A percentile compares a stretch with the other conserved stretches of the same genome.
phyloP scores from a whole-genome alignment of 139 green algal species.

The Coelastrella sp. region DNA sequence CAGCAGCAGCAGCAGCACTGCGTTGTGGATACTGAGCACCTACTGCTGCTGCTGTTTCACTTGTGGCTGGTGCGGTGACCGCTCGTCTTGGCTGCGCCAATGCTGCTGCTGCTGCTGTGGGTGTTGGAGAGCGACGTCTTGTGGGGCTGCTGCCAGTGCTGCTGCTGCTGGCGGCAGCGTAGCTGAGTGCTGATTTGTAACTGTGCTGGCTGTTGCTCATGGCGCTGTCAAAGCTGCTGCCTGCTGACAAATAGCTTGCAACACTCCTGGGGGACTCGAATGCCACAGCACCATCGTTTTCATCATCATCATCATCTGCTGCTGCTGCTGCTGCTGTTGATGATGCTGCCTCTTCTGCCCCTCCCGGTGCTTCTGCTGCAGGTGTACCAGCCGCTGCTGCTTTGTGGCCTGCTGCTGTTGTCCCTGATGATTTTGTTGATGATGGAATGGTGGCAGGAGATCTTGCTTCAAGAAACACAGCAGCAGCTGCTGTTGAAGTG shows the following conservation, averaged over 20 bases:
- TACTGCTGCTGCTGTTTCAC: neutral
- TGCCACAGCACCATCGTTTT: neutral
- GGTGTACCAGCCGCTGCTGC: neutral
- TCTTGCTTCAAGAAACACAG: neutral
- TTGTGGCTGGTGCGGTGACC: too few species aligned
- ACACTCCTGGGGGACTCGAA: neutral
- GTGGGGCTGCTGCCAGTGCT: neutral
- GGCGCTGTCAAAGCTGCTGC: neutral
- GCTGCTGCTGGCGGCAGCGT: neutral
- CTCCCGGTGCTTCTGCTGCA: neutral
- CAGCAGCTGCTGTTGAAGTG: neutral
- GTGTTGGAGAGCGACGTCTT: neutral
- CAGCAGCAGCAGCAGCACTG: neutral
- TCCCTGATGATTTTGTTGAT: too few species aligned
- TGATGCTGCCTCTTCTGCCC: neutral
- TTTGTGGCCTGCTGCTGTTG: neutral
- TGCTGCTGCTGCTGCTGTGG: neutral
- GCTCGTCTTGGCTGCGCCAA: neutral
- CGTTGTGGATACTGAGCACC: neutral
- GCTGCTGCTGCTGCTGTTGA: constrained; percentile 14
- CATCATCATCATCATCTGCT: neutral
- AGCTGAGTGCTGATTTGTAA: neutral
- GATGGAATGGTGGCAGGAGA: neutral
- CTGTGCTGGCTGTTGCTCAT: neutral
- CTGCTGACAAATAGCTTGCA: neutral